Base-by-base conservation (phyloP, 495 filamentous ascomycete species). In the Articulospora tetracladia region DNA sequence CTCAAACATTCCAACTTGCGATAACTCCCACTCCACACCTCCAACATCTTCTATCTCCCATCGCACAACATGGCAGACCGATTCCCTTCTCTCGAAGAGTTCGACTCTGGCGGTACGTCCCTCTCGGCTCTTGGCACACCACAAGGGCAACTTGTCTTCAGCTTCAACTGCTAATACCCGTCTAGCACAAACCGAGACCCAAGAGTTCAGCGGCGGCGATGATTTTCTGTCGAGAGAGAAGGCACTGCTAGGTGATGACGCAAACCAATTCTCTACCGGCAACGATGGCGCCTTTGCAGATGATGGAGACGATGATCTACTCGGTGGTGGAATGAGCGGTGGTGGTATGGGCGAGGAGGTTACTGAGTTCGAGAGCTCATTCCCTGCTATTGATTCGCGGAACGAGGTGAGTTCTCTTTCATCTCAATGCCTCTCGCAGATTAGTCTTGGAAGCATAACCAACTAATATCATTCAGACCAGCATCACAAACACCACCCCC, bases 21-120 rank as follows among this genome's bases (percentile, higher is more conserved):
- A 44, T 44, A 44, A n/a, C 39, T 44, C 3, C n/a, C n/a, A 12
- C 39, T 3, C 4, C 15, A 44, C 8, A 44, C 39, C 17, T 17
- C 39, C 10, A 3, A 44, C 11, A 44, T n/a, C 39, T 19, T 44
- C n/a, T 17, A 32, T 32, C 39, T 44, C 15, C 50, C 50, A 39
- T 24, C 27, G 22, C 2, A 3, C 60, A 69, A 58, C 22, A 98
- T 98, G 94, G 93, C 94, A 22, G 92, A 98, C 76, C 81, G 93
- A 70, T 98, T 98, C 75, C 94, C 94, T 55, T 95, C 94, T 22
- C 77, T 98, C 70, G 94, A 98, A 73, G 94, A 98, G 71, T 92
- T 98, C 73, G 89, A 93, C 69, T 91, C 88, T 56, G 93, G 93
- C 85, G 83, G 79, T 88, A 78, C 72, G 73, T 67, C 59, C 19